A percentile compares a stretch with the other conserved stretches of the same genome.
Evolutionary conservation across 2,329 filamentous ascomycete species (phyloP).

Genomic region (Fusarium praegraminearum): DNA sequence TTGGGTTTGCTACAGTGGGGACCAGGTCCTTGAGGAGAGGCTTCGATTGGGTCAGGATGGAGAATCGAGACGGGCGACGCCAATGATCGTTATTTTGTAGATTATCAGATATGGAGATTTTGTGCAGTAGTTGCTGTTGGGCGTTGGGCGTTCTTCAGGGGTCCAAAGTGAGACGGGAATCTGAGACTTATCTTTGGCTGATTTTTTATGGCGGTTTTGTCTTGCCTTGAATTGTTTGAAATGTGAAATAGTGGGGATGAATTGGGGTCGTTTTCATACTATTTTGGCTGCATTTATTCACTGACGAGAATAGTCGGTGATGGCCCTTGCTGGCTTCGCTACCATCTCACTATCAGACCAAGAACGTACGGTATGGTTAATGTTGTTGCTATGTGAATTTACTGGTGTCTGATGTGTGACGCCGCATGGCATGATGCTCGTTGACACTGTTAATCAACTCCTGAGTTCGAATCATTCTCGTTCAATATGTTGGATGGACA

Average conservation of each 20-base stretch:
- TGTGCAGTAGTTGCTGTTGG: conserved; percentile 6
- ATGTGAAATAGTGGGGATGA: neutral
- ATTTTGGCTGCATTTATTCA: neutral
- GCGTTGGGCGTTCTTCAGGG: conserved; percentile 23
- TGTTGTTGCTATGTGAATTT: neutral
- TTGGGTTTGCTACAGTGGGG: conserved; percentile 30
- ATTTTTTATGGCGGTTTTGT: conserved; percentile 22
- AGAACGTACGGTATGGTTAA: neutral
- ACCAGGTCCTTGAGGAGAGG: neutral
- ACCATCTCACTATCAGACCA: neutral
- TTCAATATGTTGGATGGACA: neutral
- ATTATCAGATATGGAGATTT: conserved; percentile 27
- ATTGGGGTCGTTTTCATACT: neutral
- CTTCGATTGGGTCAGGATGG: neutral
- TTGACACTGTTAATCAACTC: neutral
- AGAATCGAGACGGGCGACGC: neutral
- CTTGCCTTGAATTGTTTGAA: conserved; percentile 18
- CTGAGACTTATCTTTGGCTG: conserved; percentile 33
- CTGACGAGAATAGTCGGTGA: neutral
- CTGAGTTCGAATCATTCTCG: neutral
- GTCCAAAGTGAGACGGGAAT: conserved; percentile 19
- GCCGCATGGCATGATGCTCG: neutral
- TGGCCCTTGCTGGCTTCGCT: neutral
- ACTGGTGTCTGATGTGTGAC: neutral
- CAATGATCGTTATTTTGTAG: neutral